phyloP scores from a whole-genome alignment of 2,329 filamentous ascomycete species.

The Fusarium cyanostomum region DNA sequence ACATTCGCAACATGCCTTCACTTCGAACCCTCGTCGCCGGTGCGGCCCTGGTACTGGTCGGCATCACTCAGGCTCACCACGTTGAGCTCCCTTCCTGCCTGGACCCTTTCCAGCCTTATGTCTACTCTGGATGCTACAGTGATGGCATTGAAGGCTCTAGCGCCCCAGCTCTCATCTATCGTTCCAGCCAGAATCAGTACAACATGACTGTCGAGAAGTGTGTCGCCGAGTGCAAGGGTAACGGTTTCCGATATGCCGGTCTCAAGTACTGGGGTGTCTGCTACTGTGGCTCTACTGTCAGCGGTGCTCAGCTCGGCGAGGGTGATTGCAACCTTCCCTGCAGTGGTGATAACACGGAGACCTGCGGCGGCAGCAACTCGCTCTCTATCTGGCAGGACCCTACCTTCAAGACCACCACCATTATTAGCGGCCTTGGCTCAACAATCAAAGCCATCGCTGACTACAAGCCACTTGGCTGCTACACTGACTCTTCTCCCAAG shows the following conservation, averaged over 20 bases:
- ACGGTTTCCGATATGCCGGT: constrained; percentile 61
- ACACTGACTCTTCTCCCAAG: constrained; percentile 54
- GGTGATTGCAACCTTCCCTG: constrained; percentile 67
- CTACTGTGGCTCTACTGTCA: constrained; percentile 62
- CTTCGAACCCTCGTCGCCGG: constrained; percentile 46
- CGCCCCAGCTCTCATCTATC: constrained; percentile 54
- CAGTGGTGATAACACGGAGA: constrained; percentile 55
- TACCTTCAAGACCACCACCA: constrained; percentile 57
- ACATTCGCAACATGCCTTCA: constrained; percentile 32
- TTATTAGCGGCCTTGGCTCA: constrained; percentile 48
- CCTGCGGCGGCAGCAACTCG: constrained; percentile 57
- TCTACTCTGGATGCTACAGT: constrained; percentile 59
- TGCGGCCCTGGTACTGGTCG: constrained; percentile 52
- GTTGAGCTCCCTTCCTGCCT: constrained; percentile 57
- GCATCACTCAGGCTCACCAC: constrained; percentile 53
- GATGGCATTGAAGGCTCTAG: constrained; percentile 46
- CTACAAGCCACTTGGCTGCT: constrained; percentile 72
- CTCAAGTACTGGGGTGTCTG: constrained; percentile 62
- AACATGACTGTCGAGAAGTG: constrained; percentile 61
- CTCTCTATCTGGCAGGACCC: constrained; percentile 61
- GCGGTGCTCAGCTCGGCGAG: constrained; percentile 61
- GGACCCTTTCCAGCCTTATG: constrained; percentile 57
- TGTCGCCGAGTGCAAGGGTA: constrained; percentile 60
- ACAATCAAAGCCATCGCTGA: constrained; percentile 50
- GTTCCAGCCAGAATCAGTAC: constrained; percentile 48